Evolutionary conservation across 1,139 yeast species (phyloP), one percentile per base, ranked within the genome.

Genomic region (Candida mesenterica): DNA sequence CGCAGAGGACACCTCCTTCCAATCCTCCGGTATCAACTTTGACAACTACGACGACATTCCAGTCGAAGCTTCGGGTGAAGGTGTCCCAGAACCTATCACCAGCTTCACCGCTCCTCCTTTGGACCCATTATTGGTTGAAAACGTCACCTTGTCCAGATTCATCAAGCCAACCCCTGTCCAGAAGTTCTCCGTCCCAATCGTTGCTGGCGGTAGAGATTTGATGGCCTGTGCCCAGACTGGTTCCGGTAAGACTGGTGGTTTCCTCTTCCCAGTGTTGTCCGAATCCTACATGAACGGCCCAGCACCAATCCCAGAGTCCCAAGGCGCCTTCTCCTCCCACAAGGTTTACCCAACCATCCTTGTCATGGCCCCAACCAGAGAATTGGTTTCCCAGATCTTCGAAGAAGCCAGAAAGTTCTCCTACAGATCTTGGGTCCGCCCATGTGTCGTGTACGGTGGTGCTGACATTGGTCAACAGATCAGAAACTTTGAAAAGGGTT

Each of bases 161-260:
- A 79, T 85, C 47, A 88, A 77, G 67, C 98, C 98, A 56, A 92
- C 99, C 28, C 99, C 99, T 36, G 99, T 92, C 40, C 99, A 92
- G 66, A 92, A 92, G 69, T 92, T 92, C 75, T 92, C 98, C 33
- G 88, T 92, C 50, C 98, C 99, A 48, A 92, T 94, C 55, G 96
- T 94, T 50, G 89, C 95, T 42, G 81, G 74, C 37, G 95, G 96
- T 55, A 83, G 98, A 72, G 99, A 92, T 68, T 81, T 92, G 70
- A 92, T 92, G 98, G 98, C 98, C 31, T 92, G 98, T 82, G 98
- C 98, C 46, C 98, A 92, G 75, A 92, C 98, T 53, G 97, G 94
- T 86, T 90, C 97, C 40, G 99, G 99, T 79, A 92, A 92, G 75
- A 92, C 99, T 61, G 97, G 98, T 76, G 99, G 98, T 49, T 92